These are phyloP conservation scores for Pneumocystis wakefieldiae DNA, from an alignment of 1,139 yeast species.

Conservation along the genomic window DNA sequence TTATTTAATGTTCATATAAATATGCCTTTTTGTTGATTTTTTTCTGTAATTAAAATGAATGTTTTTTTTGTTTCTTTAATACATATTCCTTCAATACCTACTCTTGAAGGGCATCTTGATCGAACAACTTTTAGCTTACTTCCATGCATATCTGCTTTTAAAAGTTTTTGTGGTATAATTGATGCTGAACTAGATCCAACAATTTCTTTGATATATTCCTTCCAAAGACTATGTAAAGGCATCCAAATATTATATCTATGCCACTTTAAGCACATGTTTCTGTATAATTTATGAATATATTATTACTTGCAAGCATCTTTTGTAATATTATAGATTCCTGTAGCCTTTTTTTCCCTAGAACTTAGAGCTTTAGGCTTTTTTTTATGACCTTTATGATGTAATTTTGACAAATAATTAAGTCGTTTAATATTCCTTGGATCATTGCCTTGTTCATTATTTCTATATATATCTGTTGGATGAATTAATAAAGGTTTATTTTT, in stretches of 20 bases:
- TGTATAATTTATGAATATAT: background rate
- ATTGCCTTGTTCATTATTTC: background rate
- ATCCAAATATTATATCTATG: conserved; percentile 31
- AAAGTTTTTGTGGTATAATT: conserved; percentile 19
- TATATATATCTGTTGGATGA: conserved; percentile 3
- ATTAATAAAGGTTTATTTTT: conserved; percentile 8
- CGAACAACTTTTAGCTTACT: conserved; percentile 46
- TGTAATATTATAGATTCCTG: conserved; percentile 3
- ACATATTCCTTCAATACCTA: conserved; percentile 64
- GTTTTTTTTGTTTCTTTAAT: conserved; percentile 74
- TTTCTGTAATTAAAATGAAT: conserved; percentile 41
- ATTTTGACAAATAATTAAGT: background rate
- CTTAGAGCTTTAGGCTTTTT: conserved; percentile 6
- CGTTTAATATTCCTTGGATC: conserved; percentile 5
- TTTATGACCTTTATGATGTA: conserved; percentile 3
- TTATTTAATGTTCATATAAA: conserved; percentile 15
- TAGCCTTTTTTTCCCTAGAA: conserved; percentile 4
- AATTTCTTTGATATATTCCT: conserved; percentile 41
- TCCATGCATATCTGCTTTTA: conserved; percentile 67
- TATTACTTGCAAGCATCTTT: conserved; percentile 33
- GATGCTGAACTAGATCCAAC: conserved; percentile 19
- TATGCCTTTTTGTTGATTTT: conserved; percentile 5
- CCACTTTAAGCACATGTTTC: background rate
- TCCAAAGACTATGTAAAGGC: conserved; percentile 47
- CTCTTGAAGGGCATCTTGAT: conserved; percentile 41